Base-by-base conservation (phyloP, 352 stramenopile species). In the Pythium utonaiense region DNA sequence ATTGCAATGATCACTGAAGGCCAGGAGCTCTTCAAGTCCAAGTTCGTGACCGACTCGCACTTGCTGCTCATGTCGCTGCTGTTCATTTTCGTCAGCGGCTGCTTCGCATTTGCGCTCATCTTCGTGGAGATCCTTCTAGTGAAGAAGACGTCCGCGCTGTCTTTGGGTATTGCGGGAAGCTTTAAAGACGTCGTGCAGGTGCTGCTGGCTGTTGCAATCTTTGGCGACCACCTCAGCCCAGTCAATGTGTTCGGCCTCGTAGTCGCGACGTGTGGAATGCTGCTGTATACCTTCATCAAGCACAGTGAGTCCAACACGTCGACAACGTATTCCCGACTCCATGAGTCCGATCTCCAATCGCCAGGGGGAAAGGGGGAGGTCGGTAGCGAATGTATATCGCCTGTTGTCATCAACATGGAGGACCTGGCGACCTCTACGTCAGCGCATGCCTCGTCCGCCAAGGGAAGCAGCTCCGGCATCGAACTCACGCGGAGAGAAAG, bases 101-200 rank as follows among this genome's bases (percentile, higher is more conserved):
- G 71, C 31, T 68, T 95, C 14, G 78, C 80, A 0, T 93, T 93
- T 59, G 74, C 78, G 44, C 72, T 94, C 41, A 88, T 95, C 57
- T 89, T 91, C 30, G 78, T 91, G 41, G 83, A 95, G 69, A 86
- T 94, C 51, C 62, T 82, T 58, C 71, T 95, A 10, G 73, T 93
- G 14, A 88, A 90, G 60, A 86, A 89, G 55, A 95, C 86, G 16
- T 94, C 86, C 27, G 83, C 80, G 19, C 60, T 95, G 42, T 91
- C 83, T 17, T 69, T 95, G 8, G 79, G 79, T 24, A 91, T 93
- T 42, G 80, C 83, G 16, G 84, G 82, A 19, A 91, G 83, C 49
- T 76, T 91, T 51, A 93, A 92, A 52, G 83, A 95, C 62, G 76
- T 92, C 27, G 79, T 81, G 24, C 83, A 95, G 60, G 80, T 95